A percentile compares a stretch with the other conserved stretches of the same genome.
These are phyloP conservation scores for Aschersonia sp. DNA, from an alignment of 2,329 filamentous ascomycete genomes.

Conservation along the genomic window DNA sequence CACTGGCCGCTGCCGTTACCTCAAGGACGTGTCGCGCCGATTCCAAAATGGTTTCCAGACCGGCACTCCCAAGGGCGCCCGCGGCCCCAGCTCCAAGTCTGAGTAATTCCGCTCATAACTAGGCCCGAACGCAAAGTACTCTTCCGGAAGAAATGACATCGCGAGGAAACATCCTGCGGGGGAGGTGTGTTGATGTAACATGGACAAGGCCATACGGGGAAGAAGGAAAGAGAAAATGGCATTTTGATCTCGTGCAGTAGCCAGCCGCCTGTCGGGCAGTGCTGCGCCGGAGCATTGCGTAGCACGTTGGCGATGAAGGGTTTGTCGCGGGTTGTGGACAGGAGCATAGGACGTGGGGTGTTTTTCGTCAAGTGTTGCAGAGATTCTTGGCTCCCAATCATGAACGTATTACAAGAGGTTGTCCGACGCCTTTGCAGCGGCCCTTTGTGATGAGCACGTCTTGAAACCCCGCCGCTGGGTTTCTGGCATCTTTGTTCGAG, in stretches of 20 bases:
- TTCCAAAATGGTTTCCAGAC: slow-evolving; percentile 97
- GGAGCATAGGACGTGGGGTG: not conserved
- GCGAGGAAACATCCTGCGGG: no score
- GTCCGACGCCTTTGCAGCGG: no score
- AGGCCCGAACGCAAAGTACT: no score
- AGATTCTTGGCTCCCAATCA: not conserved
- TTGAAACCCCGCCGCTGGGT: no score
- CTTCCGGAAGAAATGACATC: no score
- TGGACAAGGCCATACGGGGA: no score
- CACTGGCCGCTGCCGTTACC: slow-evolving; percentile 87
- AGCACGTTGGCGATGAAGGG: not conserved
- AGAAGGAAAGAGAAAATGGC: not conserved
- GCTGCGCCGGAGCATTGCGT: not conserved
- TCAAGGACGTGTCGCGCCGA: slow-evolving; percentile 82
- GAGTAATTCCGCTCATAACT: slow-evolving; percentile 4
- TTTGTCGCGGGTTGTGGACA: not conserved
- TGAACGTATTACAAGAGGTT: no score
- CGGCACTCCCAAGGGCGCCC: slow-evolving; percentile 73
- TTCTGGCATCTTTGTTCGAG: no score
- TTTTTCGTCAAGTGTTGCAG: not conserved
- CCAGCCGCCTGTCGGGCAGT: not conserved
- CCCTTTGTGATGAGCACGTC: no score
- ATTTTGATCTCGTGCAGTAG: not conserved
- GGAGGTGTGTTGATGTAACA: no score
- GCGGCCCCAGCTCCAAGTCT: slow-evolving; percentile 16